A percentile compares a stretch with the other conserved stretches of the same genome.
Conservation (phyloP, 805 yeast species). For the Spathaspora passalidarum region DNA sequence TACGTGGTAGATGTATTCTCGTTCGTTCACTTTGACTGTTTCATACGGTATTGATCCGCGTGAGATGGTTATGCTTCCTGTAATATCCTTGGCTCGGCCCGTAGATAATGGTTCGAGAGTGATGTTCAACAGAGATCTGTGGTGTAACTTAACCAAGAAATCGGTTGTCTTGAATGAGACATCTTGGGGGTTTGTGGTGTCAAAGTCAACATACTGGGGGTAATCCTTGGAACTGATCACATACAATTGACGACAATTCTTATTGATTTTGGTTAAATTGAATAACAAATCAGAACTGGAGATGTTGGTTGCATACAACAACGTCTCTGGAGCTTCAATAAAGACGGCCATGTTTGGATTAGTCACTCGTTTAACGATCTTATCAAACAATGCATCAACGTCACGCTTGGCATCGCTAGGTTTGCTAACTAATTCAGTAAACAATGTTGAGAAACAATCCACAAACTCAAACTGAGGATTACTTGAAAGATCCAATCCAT, state of each 20-base stretch:
- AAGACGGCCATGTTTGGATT: slow-evolving; percentile 26
- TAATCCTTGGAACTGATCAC: slow-evolving; percentile 37
- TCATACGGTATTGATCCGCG: slow-evolving; percentile 49
- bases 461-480: slow-evolving; percentile 30
- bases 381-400: slow-evolving; percentile 10
- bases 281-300: slow-evolving; percentile 31
- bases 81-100: slow-evolving; percentile 78
- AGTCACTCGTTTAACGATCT: slow-evolving; percentile 9
- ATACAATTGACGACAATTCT: slow-evolving; percentile 28
- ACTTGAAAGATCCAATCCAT: slow-evolving; percentile 32
- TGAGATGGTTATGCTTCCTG: slow-evolving; percentile 65
- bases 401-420: slow-evolving; percentile 16
- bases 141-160: slow-evolving; percentile 45
- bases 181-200: slow-evolving; percentile 16
- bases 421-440: slow-evolving; percentile 26
- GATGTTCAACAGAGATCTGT: slow-evolving; percentile 51
- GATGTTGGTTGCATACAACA: slow-evolving; percentile 41
- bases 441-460: slow-evolving; percentile 48
- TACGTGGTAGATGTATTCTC: slow-evolving; percentile 59
- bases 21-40: slow-evolving; percentile 42
- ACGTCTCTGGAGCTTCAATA: slow-evolving; percentile 47
- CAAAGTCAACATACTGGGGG: slow-evolving; percentile 31
- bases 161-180: slow-evolving; percentile 44
- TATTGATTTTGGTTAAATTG: slow-evolving; percentile 31
- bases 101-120: slow-evolving; percentile 66